Base-by-base conservation (phyloP, 805 yeast genomes). In the Torulaspora indica region DNA sequence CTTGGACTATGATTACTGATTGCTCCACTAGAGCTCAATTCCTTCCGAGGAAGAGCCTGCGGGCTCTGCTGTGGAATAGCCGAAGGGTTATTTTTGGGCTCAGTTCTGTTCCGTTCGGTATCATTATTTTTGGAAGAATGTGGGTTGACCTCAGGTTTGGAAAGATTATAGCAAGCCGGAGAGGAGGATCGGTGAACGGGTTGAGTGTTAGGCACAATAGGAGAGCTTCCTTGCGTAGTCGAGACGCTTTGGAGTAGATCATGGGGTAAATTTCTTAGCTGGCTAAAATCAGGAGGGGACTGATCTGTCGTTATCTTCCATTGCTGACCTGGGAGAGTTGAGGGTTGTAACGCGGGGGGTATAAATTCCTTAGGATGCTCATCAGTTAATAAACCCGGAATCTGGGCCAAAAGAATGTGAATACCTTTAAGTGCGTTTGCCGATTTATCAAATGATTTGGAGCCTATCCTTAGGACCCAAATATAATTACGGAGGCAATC, bases 361-460 rank as follows among this genome's bases (percentile, higher is more conserved):
- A 42, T 35, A n/a, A 46, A 48, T 14, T 45, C 50, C 22, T 43
- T 38, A 5, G 51, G 49, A 13, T 54, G 47, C 6, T 60, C 60
- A 35, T 63, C 69, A 1, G 63, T 62, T 15, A 59, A 38, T 18
- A 82, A 62, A 0, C 88, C 90, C 0, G 96, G 95, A 14, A 90
- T 79, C 46, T 86, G 86, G 18, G 75, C 73, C 41, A 87, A 67
- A 2, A 90, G 75, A 51, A 83, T 73, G 55, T 88, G 91, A 45
- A 90, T 76, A 55, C 81, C 77, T 40, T 72, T 71, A 35, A 89
- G 66, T 0, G 96, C 95, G 42, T 75, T 77, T n/a, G 78, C 77
- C 27, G 87, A 87, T 49, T 85, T 90, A 24, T 78, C 84, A 58
- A 86, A 88, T 24, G 86, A 82, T 51, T 81, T 81, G 3, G 93